Evolutionary conservation across 1,284 basidiomycete species (phyloP).

Genomic region (Boletus sp.): DNA sequence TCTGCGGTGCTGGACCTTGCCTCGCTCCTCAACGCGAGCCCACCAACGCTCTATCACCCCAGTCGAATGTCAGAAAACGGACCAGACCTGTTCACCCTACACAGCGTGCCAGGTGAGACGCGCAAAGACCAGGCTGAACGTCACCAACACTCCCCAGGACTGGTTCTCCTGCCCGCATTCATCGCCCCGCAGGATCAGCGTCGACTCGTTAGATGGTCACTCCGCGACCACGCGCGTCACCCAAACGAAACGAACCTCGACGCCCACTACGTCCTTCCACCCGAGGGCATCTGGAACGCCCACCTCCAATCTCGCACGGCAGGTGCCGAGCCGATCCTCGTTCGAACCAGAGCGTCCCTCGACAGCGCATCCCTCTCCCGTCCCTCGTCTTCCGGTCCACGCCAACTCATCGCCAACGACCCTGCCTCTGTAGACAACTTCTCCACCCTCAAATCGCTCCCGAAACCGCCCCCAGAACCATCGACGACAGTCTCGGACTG

Average conservation of each 20-base stretch:
- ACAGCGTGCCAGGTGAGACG: conserved; percentile 47
- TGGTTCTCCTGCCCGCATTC: conserved; percentile 76
- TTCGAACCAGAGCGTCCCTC: conserved; percentile 39
- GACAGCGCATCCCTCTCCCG: conserved; percentile 24
- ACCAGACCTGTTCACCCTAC: conserved; percentile 36
- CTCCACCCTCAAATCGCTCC: conserved; percentile 40
- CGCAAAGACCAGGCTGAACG: conserved; percentile 25
- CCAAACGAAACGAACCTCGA: conserved; percentile 89
- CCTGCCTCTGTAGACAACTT: conserved; percentile 54
- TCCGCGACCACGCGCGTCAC: conserved; percentile 66
- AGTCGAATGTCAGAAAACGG: conserved; percentile 25
- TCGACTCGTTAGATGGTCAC: conserved; percentile 62
- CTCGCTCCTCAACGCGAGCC: conserved; percentile 14
- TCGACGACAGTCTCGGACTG: conserved; percentile 50
- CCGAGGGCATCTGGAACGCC: conserved; percentile 69
- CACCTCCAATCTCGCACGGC: conserved; percentile 38
- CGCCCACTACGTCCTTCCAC: conserved; percentile 74
- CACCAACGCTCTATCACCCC: conserved; percentile 32
- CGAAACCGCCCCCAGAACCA: conserved; percentile 57
- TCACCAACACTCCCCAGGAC: conserved; percentile 46
- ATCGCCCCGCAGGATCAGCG: conserved; percentile 60
- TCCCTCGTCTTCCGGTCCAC: conserved; percentile 45
- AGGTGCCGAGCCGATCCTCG: conserved; percentile 23
- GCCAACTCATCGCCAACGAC: conserved; percentile 64
- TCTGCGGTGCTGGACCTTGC: conserved; percentile 62